phyloP scores from a whole-genome alignment of 306 rosid species.

The Prunus mira region DNA sequence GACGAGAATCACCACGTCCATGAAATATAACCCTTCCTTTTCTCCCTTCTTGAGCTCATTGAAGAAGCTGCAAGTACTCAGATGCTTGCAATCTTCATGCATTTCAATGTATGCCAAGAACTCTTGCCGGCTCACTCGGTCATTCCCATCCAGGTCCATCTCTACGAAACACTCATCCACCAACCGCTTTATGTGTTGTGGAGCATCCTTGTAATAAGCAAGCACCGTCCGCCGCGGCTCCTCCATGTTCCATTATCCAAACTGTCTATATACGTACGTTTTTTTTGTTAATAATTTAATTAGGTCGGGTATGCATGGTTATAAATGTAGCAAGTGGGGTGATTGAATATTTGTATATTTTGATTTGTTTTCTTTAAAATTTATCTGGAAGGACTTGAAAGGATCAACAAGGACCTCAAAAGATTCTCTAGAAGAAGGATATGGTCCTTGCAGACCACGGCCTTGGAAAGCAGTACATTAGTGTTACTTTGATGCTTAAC shows the following conservation, averaged over 20 bases:
- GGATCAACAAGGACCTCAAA: no score
- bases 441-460: no score
- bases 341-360: no score
- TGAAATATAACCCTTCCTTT: background rate
- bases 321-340: no score
- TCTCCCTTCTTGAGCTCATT: background rate
- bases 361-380: no score
- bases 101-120: background rate
- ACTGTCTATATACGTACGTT: no score
- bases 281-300: no score
- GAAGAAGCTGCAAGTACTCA: background rate
- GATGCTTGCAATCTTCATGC: background rate
- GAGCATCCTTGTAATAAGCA: background rate
- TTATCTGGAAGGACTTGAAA: no score
- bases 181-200: background rate
- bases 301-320: no score
- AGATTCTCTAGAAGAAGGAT: no score
- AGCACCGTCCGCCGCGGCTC: background rate
- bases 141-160: background rate
- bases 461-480: no score
- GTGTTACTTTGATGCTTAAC: no score
- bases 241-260: background rate
- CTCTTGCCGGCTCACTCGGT: background rate
- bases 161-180: background rate
- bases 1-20: background rate